Evolutionary conservation across 345 rosid species (phyloP), one percentile per base, ranked within the genome.

Genomic region (Eucalyptus regnans): DNA sequence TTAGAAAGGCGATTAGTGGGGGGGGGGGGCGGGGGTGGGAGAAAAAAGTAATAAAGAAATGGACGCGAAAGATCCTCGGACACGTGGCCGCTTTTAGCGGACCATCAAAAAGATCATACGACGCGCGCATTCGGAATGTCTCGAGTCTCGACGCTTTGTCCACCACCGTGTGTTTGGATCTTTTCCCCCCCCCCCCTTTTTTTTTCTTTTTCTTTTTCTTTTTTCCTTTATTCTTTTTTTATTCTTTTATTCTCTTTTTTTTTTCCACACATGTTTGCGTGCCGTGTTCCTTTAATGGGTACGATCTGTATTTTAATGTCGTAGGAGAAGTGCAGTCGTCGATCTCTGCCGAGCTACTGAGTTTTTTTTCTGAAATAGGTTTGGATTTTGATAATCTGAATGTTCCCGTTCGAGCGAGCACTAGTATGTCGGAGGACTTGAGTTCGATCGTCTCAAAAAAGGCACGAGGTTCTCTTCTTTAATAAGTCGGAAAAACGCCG

Each of bases 21-120:
- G 31, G 8, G 0, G 4, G 11, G 33, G 33, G 33, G 33, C 33
- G 37, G 37, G 37, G 37, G 18, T 7, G 5, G 10, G 4, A 3
- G 16, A 16, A 68, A 8, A 18, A 37, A 18, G 6, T 7, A 29
- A 64, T 16, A 64, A 12, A n/a, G 33, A 64, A 64, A n/a, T 4
- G 76, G 76, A 64, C 33, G 31, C 16, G 9, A n/a, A 37, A 18
- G 46, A 71, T 71, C 83, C 83, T 37, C 46, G 27, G 83, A 88
- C 89, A 88, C 89, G 89, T 88, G 89, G 89, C 86, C 86, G 62
- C 68, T 51, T 50, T 88, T 79, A n/a, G 64, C 89, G 86, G 89
- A 51, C 62, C 86, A 50, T 48, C 37, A 33, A 87, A 87, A 52
- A 88, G 50, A 88, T 88, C 89, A 76, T 25, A 51, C 89, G 33